Conservation (phyloP, 2,329 filamentous ascomycete species). For the Juglanconis oblonga region DNA sequence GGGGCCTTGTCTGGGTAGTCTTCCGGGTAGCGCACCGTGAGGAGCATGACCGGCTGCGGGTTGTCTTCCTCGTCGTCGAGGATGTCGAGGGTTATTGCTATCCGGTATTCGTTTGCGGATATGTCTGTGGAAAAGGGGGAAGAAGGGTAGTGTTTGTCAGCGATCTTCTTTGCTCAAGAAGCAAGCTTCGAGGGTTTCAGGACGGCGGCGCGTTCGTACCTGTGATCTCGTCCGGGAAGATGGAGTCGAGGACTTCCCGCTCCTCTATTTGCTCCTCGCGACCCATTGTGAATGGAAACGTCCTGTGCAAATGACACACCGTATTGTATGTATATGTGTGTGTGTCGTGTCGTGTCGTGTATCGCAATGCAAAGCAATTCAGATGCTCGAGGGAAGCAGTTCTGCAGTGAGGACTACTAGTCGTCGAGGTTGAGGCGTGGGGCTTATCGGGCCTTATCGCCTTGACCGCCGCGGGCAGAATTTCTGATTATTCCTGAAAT, state of each 20-base stretch:
- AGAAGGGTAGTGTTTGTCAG: neutral
- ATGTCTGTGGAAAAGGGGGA: slow-evolving; percentile 61
- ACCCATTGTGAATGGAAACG: slow-evolving; percentile 47
- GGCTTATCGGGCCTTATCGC: slow-evolving; percentile 7
- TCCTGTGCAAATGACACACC: neutral
- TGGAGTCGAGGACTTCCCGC: slow-evolving; percentile 95
- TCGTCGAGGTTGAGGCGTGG: neutral
- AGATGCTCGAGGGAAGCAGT: neutral
- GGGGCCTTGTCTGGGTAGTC: slow-evolving; percentile 88
- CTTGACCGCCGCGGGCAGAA: slow-evolving; percentile 8
- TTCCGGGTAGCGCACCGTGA: slow-evolving; percentile 86
- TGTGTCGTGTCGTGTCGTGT: neutral
- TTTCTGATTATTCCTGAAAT: slow-evolving; percentile 4
- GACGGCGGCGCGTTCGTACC: slow-evolving; percentile 44
- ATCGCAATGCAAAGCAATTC: neutral
- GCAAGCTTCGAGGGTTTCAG: too few relatives aligned
- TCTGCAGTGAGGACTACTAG: neutral
- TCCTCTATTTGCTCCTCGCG: slow-evolving; percentile 92
- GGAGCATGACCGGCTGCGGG: slow-evolving; percentile 69
- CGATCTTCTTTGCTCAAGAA: neutral
- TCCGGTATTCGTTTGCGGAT: slow-evolving; percentile 83
- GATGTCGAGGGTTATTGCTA: slow-evolving; percentile 81
- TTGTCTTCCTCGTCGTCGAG: slow-evolving; percentile 55
- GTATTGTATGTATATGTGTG: neutral
- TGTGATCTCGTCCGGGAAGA: slow-evolving; percentile 97